Conservation (phyloP, 768 basidiomycete species). For the Vishniacozyma victoriae region DNA sequence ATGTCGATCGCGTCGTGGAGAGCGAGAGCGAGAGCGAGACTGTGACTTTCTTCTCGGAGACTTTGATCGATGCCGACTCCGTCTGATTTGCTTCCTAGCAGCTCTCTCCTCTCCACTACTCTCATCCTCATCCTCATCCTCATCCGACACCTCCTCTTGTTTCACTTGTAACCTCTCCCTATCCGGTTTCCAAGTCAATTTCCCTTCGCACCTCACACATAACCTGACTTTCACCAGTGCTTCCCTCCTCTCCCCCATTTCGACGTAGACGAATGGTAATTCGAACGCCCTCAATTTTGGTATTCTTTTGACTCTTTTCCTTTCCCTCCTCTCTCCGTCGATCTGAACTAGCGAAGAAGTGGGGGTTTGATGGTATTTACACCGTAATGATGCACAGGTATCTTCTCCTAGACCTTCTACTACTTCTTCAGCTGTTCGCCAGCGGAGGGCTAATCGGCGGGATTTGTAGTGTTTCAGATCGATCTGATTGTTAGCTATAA, state of each 20-base stretch:
- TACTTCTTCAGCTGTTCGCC: slow-evolving; percentile 89
- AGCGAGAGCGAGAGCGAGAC: no score
- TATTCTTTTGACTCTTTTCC: slow-evolving; percentile 20
- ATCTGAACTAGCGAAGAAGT: not conserved
- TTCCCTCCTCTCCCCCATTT: slow-evolving; percentile 64
- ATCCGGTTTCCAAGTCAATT: slow-evolving; percentile 63
- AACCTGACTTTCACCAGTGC: slow-evolving; percentile 88
- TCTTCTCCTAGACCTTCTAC: slow-evolving; percentile 75
- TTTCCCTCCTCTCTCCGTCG: not conserved
- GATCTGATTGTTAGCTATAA: slow-evolving; percentile 28
- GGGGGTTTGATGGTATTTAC: slow-evolving; percentile 56
- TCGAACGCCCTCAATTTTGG: slow-evolving; percentile 65
- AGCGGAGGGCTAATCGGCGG: slow-evolving; percentile 82
- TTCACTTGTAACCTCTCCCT: not conserved
- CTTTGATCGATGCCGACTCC: no score
- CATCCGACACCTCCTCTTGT: slow-evolving; percentile 1
- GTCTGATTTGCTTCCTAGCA: no score
- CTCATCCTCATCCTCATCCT: not conserved
- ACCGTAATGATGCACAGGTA: slow-evolving; percentile 85
- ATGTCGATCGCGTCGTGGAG: no score
- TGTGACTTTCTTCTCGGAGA: no score
- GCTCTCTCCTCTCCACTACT: no score
- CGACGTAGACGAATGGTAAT: slow-evolving; percentile 81
- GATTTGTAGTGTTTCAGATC: slow-evolving; percentile 95
- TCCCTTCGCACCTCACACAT: slow-evolving; percentile 70